These are phyloP conservation scores for Saprolegnia parasitica DNA, from an alignment of 352 stramenopile genomes.

Conservation along the genomic window DNA sequence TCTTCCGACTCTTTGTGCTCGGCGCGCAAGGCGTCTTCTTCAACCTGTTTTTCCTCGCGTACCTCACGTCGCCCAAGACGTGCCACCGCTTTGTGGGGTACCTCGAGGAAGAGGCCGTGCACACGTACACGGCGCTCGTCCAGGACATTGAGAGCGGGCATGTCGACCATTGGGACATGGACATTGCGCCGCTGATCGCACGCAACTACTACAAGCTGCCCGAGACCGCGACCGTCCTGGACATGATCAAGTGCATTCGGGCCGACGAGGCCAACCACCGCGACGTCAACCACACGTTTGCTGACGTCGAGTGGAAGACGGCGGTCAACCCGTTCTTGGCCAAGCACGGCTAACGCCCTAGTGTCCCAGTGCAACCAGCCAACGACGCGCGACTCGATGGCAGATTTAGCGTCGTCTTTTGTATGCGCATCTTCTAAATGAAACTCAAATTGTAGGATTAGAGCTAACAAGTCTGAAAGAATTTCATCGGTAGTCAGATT, in stretches of 20 bases:
- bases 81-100: slow-evolving; percentile 92
- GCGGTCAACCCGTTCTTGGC: slow-evolving; percentile 42
- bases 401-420: too few relatives aligned
- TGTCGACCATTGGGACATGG: slow-evolving; percentile 63
- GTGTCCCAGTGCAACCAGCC: too few relatives aligned
- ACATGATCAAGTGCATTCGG: slow-evolving; percentile 85
- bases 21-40: slow-evolving; percentile 82
- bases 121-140: slow-evolving; percentile 90
- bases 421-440: too few relatives aligned
- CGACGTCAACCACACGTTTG: slow-evolving; percentile 84
- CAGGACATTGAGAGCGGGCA: slow-evolving; percentile 84
- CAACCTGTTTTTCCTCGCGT: slow-evolving; percentile 75
- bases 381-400: too few relatives aligned
- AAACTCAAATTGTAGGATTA: too few relatives aligned
- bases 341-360: neutral
- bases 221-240: slow-evolving; percentile 61
- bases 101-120: slow-evolving; percentile 89
- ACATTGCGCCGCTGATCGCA: slow-evolving; percentile 65
- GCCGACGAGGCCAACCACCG: slow-evolving; percentile 86
- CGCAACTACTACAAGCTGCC: slow-evolving; percentile 85
- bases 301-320: slow-evolving; percentile 48
- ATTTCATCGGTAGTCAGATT: too few relatives aligned
- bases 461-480: too few relatives aligned
- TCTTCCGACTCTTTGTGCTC: slow-evolving; percentile 74
- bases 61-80: slow-evolving; percentile 80